Evolutionary conservation across 1,284 basidiomycete species (phyloP).

Genomic region (Ganoderma sinense): DNA sequence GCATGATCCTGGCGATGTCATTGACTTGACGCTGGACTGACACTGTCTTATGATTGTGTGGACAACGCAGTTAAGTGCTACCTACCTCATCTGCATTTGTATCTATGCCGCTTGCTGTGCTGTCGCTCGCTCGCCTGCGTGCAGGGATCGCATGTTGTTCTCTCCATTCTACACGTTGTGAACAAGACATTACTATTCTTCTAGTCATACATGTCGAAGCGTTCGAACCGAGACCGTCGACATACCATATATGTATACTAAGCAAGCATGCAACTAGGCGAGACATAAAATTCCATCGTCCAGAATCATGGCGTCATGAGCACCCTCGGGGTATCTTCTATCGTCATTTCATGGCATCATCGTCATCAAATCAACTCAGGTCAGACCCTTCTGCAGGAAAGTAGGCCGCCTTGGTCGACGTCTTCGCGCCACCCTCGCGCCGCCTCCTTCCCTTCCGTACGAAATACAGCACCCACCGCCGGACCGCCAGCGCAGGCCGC

Average conservation of each 20-base stretch:
- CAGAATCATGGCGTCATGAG: not conserved
- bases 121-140: not conserved
- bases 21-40: conserved; percentile 27
- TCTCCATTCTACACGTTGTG: not conserved
- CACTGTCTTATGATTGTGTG: not conserved
- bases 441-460: not conserved
- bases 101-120: not conserved
- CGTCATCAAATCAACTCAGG: not conserved
- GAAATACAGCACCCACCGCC: conserved; percentile 4
- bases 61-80: not conserved
- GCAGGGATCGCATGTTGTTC: not conserved
- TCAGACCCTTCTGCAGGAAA: not conserved
- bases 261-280: not conserved
- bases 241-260: not conserved
- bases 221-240: not conserved
- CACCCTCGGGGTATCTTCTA: not conserved
- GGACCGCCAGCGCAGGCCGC: not conserved
- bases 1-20: conserved; percentile 24
- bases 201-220: not conserved
- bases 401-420: not conserved
- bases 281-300: not conserved
- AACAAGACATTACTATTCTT: not conserved
- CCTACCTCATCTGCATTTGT: not conserved
- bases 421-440: not conserved
- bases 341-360: not conserved